Conservation (phyloP, 176 grass and related monocot species). For the Lolium perenne region DNA sequence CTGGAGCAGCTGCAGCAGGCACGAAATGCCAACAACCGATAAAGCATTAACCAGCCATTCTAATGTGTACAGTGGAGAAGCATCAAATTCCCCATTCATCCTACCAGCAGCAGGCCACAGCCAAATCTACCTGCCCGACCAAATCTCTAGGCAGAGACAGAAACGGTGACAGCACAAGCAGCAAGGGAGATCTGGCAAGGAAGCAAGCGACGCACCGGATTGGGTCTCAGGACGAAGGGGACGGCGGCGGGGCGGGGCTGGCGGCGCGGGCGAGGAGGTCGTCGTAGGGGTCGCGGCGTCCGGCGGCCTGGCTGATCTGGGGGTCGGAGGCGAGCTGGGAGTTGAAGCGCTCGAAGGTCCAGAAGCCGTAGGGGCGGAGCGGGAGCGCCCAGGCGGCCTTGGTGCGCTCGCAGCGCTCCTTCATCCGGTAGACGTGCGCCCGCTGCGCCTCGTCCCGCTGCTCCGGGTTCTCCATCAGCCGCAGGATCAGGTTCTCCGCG, state of each 20-base stretch:
- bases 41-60: background rate
- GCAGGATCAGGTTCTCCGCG: constrained; percentile 94
- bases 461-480: constrained; percentile 89
- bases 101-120: background rate
- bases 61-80: background rate
- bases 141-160: background rate
- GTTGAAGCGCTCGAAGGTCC: constrained; percentile 98
- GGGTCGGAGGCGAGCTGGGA: constrained; percentile 78
- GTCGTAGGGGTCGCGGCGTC: constrained; percentile 97
- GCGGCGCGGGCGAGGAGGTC: constrained; percentile 61
- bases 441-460: constrained; percentile 77
- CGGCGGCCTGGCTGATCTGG: constrained; percentile 80
- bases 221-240: background rate
- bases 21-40: background rate
- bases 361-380: constrained; percentile 90
- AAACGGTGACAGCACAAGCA: background rate
- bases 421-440: constrained; percentile 79
- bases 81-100: background rate
- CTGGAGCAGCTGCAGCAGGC: background rate
- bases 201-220: constrained; percentile 19
- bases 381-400: constrained; percentile 90
- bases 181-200: background rate
- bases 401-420: constrained; percentile 81
- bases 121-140: background rate
- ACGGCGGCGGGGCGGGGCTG: background rate